Conservation (phyloP, 2,329 filamentous ascomycete species). For the Trichoderma aggressivum region DNA sequence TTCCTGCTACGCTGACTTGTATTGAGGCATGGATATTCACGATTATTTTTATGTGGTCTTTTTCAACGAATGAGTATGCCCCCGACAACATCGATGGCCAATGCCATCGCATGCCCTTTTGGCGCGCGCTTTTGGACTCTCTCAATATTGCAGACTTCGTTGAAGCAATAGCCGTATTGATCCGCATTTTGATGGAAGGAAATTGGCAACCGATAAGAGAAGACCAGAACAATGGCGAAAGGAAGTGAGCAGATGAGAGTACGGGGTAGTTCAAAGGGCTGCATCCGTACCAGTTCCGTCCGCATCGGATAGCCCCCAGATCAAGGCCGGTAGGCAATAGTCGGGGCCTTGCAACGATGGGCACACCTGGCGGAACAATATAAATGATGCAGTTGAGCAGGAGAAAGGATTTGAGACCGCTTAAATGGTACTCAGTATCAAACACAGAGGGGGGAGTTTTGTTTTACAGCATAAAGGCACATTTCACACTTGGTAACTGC, state of each 20-base stretch:
- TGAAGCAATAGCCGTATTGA: neutral
- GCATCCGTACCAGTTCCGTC: neutral
- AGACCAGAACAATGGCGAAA: neutral
- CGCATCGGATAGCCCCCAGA: neutral
- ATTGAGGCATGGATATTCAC: neutral
- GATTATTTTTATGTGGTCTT: neutral
- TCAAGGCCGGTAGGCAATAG: neutral
- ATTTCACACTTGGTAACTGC: neutral
- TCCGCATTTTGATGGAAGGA: neutral
- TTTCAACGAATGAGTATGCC: neutral
- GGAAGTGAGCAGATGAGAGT: neutral
- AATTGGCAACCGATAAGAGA: neutral
- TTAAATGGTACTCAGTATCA: neutral
- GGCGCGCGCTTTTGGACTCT: neutral
- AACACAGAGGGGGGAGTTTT: neutral
- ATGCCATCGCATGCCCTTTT: neutral
- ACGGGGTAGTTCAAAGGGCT: fast-evolving
- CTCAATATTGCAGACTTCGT: neutral
- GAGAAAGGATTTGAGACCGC: neutral
- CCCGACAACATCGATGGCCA: neutral
- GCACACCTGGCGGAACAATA: neutral
- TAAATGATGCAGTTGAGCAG: neutral
- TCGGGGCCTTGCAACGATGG: neutral
- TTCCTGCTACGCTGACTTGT: neutral
- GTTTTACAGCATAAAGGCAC: neutral